A percentile compares a stretch with the other conserved stretches of the same genome.
These are phyloP conservation scores for Bondarzewia mesenterica DNA, from an alignment of 1,284 basidiomycete genomes.

Conservation along the genomic window DNA sequence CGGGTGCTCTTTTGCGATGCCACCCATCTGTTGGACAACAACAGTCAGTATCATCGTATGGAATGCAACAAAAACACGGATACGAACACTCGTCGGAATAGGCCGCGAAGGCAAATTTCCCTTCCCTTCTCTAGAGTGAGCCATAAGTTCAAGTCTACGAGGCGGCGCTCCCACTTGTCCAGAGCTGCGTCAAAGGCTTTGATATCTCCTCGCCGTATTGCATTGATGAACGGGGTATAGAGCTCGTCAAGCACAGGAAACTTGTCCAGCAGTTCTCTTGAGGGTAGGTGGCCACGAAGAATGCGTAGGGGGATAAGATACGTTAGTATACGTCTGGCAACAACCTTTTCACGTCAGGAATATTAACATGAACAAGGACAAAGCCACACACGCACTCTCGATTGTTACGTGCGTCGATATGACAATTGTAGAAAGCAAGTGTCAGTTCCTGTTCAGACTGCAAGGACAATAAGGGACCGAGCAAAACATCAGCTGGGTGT, in stretches of 20 bases:
- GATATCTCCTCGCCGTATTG: slow-evolving; percentile 75
- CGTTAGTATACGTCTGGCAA: slow-evolving; percentile 70
- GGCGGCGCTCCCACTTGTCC: slow-evolving; percentile 52
- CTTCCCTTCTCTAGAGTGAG: slow-evolving; percentile 83
- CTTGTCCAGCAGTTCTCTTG: slow-evolving; percentile 52
- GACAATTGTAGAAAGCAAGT: slow-evolving; percentile 77
- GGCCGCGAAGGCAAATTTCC: slow-evolving; percentile 77
- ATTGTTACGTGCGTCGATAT: slow-evolving; percentile 58
- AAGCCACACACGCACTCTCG: slow-evolving; percentile 55
- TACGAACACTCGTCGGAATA: slow-evolving; percentile 80
- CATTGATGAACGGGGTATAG: slow-evolving; percentile 74
- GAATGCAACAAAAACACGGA: slow-evolving; percentile 3
- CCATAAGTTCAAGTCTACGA: slow-evolving; percentile 81
- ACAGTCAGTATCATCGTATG: not conserved
- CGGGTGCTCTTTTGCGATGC: slow-evolving; percentile 63
- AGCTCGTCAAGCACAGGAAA: slow-evolving; percentile 71
- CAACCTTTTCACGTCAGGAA: not conserved
- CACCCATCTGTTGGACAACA: slow-evolving; percentile 58
- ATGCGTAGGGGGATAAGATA: slow-evolving; percentile 88
- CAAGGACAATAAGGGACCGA: not conserved
- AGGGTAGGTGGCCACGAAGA: slow-evolving; percentile 79
- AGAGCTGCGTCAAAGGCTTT: slow-evolving; percentile 76
- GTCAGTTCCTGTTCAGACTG: slow-evolving; percentile 80
- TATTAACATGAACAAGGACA: slow-evolving; percentile 2
- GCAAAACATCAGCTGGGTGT: not conserved